Base-by-base conservation (phyloP, 225 moss, liverwort and hornwort genomes). In the Physcomitrium patens region DNA sequence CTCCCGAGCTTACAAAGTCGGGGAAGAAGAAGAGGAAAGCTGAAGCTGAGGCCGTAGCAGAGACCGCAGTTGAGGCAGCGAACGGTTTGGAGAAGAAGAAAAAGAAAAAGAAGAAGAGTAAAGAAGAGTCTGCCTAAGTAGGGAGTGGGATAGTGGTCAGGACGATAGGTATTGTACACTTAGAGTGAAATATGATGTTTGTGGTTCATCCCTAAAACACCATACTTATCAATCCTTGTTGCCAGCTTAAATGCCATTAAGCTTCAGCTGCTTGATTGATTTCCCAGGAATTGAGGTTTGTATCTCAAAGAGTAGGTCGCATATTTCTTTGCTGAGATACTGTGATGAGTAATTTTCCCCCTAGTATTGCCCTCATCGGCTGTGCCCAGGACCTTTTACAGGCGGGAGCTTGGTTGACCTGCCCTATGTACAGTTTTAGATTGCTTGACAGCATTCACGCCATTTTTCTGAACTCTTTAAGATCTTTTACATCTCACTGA, bases 11-110 rank as follows among this genome's bases (percentile, higher is more conserved):
- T 12, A 73, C 72, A 0, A 86, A 81, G 54, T 77, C 84, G 0
- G 81, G 83, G 12, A 86, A 77, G 77, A 89, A 91, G 55, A 86
- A 84, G 72, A 86, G 87, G 78, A 91, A 87, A 69, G 78, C 80
- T 42, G 87, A 80, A 63, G 50, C 76, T 0, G 79, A 65, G 62
- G 83, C 65, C 1, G 65, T 52, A 48, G 86, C 67, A 24, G 81
- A 77, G 56, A 86, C 82, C 1, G 82, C 73, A 60, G 80, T 84
- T 51, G 78, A 48, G 45, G 81, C 77, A 9, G 16, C 71, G 0
- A 84, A 74, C 20, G 77, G 80, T 57, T 49, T 50, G 23, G 67
- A 71, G 8, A 76, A 76, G 76, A 83, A 82, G 59, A 82, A 37
- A 37, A 71, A 83, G 62, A 84, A 83, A 28, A 85, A 78, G 72